Base-by-base conservation (phyloP, 1,139 yeast genomes). In the Komagataea norvegica region DNA sequence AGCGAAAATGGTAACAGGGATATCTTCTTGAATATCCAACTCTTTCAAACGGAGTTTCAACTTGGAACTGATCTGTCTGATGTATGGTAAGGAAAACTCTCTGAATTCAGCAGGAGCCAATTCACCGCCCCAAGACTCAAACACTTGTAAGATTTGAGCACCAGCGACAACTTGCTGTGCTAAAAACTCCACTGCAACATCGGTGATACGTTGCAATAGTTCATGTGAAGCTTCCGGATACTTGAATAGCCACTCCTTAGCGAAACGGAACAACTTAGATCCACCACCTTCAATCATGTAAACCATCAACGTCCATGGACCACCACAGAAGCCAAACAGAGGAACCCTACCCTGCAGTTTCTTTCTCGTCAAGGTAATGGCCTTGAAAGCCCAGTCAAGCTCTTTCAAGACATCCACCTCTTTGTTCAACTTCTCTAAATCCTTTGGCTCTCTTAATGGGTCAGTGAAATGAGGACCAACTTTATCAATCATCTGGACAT, bases 271-370 rank as follows among this genome's bases (percentile, higher is more conserved):
- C 71, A 89, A 72, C 60, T 86, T 84, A 9, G 96, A 81, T 13
- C 96, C 96, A 52, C 95, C 96, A 34, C 98, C 98, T 64, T 91
- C 98, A 43, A 91, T 80, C 96, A 91, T 93, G 63, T 93, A 91
- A 29, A 89, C 96, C 65, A 91, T 71, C 46, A 91, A 66, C 9
- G 98, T 91, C 96, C 96, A 91, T 42, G 98, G 98, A 11, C 95
- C 96, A 41, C 98, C 98, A 51, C 91, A 86, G 63, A 91, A 91
- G 3, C 98, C 98, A 38, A 91, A 70, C 48, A 91, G 70, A 18
- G 98, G 98, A 14, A 89, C 97, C 54, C 95, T 74, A 34, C 98
- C 98, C 35, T 79, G 65, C 48, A 91, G 72, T 56, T 84, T 86
- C 45, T 69, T 71, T 63, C 98, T 75, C 10, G 98, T 91, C 48